Percentiles rank a stretch among this genome's conserved stretches.
Conservation (phyloP, 805 yeast species). For the Myxozyma lipomycoides region DNA sequence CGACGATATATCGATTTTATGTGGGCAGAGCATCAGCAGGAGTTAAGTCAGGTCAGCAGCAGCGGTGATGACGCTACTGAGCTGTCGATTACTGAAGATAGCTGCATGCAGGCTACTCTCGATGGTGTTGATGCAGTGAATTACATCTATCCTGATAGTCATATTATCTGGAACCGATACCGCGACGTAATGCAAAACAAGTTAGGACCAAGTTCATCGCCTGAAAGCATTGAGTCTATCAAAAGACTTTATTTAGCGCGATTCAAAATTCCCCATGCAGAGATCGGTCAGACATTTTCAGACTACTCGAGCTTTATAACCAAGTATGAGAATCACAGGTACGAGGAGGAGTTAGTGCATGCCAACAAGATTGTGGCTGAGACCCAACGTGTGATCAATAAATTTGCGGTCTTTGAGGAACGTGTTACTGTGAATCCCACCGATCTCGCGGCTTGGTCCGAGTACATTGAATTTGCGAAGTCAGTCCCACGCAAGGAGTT, state of each 20-base stretch:
- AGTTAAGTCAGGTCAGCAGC: not conserved
- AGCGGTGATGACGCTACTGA: not conserved
- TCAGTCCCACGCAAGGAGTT: conserved; percentile 23
- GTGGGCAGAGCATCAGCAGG: conserved; percentile 2
- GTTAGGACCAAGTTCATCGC: conserved; percentile 1
- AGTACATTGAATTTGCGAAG: conserved; percentile 31
- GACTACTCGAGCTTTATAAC: conserved; percentile 33
- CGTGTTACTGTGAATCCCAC: conserved; percentile 1
- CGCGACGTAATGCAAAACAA: conserved; percentile 14
- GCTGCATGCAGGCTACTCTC: conserved; percentile 8
- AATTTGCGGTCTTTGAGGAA: conserved; percentile 28
- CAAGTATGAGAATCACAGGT: conserved; percentile 24
- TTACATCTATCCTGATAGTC: conserved; percentile 23
- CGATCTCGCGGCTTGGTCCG: conserved; percentile 27
- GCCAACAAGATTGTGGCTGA: conserved; percentile 29
- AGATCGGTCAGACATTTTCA: conserved; percentile 32
- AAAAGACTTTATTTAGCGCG: conserved; percentile 28
- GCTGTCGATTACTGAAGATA: conserved; percentile 5
- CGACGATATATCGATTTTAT: conserved; percentile 16
- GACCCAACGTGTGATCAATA: conserved; percentile 14
- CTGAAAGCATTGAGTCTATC: conserved; percentile 9
- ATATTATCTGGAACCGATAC: conserved; percentile 28
- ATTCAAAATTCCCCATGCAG: conserved; percentile 31
- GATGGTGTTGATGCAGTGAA: conserved; percentile 25
- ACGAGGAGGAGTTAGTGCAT: conserved; percentile 31